Conservation (phyloP, 1,284 basidiomycete species). For the Bjerkandera adusta region DNA sequence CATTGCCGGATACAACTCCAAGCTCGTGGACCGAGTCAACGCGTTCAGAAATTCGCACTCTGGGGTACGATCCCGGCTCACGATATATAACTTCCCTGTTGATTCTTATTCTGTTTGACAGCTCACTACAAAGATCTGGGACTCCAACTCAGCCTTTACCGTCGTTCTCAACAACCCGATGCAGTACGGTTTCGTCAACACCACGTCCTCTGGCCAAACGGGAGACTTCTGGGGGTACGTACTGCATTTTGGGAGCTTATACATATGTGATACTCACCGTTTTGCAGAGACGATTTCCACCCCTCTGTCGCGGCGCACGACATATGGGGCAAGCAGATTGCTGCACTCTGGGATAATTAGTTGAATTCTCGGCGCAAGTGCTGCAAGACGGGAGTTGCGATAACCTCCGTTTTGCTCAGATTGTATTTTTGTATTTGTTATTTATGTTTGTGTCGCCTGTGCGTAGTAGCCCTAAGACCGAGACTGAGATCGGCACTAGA, state of each 20-base stretch:
- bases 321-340: too few relatives aligned
- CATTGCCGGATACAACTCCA: slow-evolving; percentile 49
- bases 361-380: too few relatives aligned
- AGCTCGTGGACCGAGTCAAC: slow-evolving; percentile 38
- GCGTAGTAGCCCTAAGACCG: too few relatives aligned
- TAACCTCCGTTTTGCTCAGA: too few relatives aligned
- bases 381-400: too few relatives aligned
- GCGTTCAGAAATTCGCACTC: slow-evolving; percentile 41
- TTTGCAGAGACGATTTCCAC: slow-evolving; percentile 30
- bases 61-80: slow-evolving; percentile 33
- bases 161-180: slow-evolving; percentile 47
- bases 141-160: slow-evolving; percentile 50
- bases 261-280: background rate
- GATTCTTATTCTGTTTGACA: slow-evolving; percentile 23
- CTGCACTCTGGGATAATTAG: too few relatives aligned
- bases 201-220: slow-evolving; percentile 44
- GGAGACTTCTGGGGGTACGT: slow-evolving; percentile 53
- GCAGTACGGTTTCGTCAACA: slow-evolving; percentile 52
- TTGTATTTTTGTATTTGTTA: too few relatives aligned
- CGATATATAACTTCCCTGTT: background rate
- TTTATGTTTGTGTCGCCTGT: too few relatives aligned
- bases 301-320: too few relatives aligned
- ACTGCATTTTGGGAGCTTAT: background rate
- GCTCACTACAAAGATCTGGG: slow-evolving; percentile 50
- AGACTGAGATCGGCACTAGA: too few relatives aligned